Base-by-base conservation (phyloP, 164 flowering plant species). In the Vitis amurensis region DNA sequence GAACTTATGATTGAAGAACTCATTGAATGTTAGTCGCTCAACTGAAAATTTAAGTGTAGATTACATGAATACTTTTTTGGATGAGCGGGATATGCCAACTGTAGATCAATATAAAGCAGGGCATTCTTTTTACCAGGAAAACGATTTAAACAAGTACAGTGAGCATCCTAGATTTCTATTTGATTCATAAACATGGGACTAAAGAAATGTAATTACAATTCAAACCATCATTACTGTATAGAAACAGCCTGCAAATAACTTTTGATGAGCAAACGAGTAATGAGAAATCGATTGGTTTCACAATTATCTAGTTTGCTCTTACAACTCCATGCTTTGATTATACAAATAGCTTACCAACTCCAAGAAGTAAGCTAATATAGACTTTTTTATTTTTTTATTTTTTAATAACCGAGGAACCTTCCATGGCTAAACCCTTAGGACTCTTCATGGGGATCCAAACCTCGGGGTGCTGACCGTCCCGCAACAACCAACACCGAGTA, bases 1-100 rank as follows among this genome's bases (percentile, higher is more conserved):
- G 60, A 86, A 86, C 61, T 72, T 80, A 80, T 88, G 89, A 73
- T 78, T 73, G 72, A 86, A 88, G 81, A 88, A 86, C 74, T 88
- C 91, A 72, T 70, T 81, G 69, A 88, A 88, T 74, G 89, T 68
- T 58, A 88, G 67, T 49, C 89, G 78, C 74, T 88, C 88, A 55
- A 78, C 91, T 88, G 84, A 80, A 86, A 68, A 71, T 53, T 48
- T 17, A 70, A 78, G 55, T 49, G 47, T 47, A 69, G 52, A 67
- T 31, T 19, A 56, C 19, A 61, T 23, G 53, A 75, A 55, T 6
- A 11, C 16, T 65, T 60, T 61, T 29, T 60, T 48, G 50, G 15
- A 50, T n/a, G 53, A 51, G 55, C 50, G 23, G 17, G 2, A 29
- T 12, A 64, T 11, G 13, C 6, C 50, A 61, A 37, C 17, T 37